Evolutionary conservation across 352 stramenopile species (phyloP).

Genomic region (Pythium phragmitis): DNA sequence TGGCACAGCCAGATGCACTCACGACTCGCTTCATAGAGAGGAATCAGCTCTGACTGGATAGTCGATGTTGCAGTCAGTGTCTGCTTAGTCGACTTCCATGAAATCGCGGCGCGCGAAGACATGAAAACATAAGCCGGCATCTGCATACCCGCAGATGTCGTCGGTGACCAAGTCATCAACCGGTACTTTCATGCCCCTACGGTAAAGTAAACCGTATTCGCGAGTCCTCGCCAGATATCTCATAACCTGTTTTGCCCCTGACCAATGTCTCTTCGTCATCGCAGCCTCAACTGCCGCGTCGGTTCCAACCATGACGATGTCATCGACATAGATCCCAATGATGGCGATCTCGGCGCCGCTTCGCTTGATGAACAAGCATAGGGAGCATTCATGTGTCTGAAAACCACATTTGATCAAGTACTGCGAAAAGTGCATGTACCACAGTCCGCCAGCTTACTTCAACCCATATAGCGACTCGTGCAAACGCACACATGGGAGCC

Average conservation of each 20-base stretch:
- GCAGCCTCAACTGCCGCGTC: constrained; percentile 22
- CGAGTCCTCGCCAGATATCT: constrained; percentile 19
- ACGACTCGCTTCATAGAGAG: constrained; percentile 22
- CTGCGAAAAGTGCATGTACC: constrained; percentile 24
- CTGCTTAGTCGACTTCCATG: constrained; percentile 23
- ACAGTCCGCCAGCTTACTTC: constrained; percentile 26
- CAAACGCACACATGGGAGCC: constrained; percentile 14
- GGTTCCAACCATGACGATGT: constrained; percentile 24
- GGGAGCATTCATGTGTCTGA: constrained; percentile 17
- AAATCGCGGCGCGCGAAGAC: constrained; percentile 19
- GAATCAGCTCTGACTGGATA: constrained; percentile 21
- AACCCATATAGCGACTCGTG: constrained; percentile 24
- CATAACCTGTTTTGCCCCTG: constrained; percentile 16
- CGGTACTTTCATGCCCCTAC: constrained; percentile 1
- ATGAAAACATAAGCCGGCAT: constrained; percentile 29
- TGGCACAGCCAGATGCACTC: constrained; percentile 21
- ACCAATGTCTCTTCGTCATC: constrained; percentile 23
- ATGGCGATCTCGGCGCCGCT: constrained; percentile 25
- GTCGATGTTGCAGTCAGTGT: constrained; percentile 23
- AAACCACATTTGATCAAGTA: constrained; percentile 25
- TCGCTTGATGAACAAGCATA: constrained; percentile 23
- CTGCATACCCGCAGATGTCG: constrained; percentile 19
- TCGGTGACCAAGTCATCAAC: constrained; percentile 17
- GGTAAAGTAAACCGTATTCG: constrained; percentile 19
- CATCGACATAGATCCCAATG: constrained; percentile 26